Evolutionary conservation across 1,284 basidiomycete species (phyloP).

Genomic region (Thelephora terrestris): DNA sequence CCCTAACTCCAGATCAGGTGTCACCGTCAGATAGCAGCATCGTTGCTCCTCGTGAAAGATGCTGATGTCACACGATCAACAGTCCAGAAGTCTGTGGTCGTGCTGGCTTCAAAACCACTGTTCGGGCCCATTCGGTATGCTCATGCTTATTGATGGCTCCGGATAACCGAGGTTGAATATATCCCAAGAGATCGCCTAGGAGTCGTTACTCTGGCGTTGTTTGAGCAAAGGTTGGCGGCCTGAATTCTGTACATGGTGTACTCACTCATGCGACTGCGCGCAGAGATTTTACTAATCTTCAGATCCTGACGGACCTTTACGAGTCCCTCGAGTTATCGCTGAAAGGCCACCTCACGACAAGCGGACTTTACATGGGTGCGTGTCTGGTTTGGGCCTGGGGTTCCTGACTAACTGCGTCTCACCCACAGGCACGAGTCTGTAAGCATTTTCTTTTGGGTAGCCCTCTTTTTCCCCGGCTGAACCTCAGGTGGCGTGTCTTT

Average conservation of each 20-base stretch:
- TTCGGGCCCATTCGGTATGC: constrained; percentile 77
- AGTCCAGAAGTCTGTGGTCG: constrained; percentile 96
- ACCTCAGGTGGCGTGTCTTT: constrained; percentile 4
- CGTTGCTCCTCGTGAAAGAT: constrained; percentile 72
- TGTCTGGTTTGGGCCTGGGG: constrained; percentile 3
- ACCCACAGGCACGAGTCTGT: constrained; percentile 70
- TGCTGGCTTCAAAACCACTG: constrained; percentile 82
- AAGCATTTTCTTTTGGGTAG: constrained; percentile 20
- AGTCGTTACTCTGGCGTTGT: constrained; percentile 89
- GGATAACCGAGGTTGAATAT: background rate
- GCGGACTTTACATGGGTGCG: constrained; percentile 80
- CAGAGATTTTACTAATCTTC: constrained; percentile 77
- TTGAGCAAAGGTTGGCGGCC: constrained; percentile 57
- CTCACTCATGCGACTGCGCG: background rate
- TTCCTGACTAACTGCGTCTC: background rate
- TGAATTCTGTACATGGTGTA: background rate
- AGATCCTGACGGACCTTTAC: constrained; percentile 80
- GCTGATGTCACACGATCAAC: constrained; percentile 90
- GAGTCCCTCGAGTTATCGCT: constrained; percentile 59
- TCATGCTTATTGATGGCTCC: no score
- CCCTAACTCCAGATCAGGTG: constrained; percentile 42
- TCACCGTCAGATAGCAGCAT: constrained; percentile 88
- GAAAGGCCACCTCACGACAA: constrained; percentile 65
- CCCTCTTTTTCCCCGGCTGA: background rate
- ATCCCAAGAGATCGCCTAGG: constrained; percentile 75